Evolutionary conservation across 2,329 filamentous ascomycete genomes (phyloP), one percentile per base, ranked within the genome.

Genomic region (Hypoxylon sp.): DNA sequence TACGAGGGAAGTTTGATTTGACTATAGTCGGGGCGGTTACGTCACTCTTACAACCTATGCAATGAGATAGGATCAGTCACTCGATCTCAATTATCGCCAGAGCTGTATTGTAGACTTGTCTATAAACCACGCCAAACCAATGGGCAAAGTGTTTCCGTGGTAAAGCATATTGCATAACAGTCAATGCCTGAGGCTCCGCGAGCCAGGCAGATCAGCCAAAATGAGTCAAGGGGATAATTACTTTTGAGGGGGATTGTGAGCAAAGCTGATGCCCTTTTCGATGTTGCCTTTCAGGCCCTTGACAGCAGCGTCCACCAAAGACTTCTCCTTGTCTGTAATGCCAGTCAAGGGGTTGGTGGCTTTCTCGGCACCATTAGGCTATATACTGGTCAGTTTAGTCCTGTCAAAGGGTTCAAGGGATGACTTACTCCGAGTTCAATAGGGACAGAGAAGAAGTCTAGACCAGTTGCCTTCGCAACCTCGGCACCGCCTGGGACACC

Each of bases 361-460:
- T 84, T 96, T 96, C 84, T 96, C 91, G 61, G 87, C 93, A 81
- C 96, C 96, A 74, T 89, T 89, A 78, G 89, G 85, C 93, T 97
- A 73, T 73, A 61, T 45, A 46, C 63, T 21, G 50, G 68, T 73
- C 65, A 75, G 72, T 56, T 37, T 12, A 34, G 29, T 45, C 19
- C 41, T 29, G n/a, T 30, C 16, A 45, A 45, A 39, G 72, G 41
- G 16, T 34, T 56, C 65, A 45, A 27, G 30, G 34, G 39, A 61
- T 7, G 30, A n/a, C 92, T 84, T 91, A 96, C 94, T 77, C 96
- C 96, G 73, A 99, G 93, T 84, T 97, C 93, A 73, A 98, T 88
- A 67, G 94, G 95, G 59, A 96, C 93, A 63, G 96, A 97, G 88
- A 99, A 99, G 87, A 92, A 99, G 61, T 99, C 94, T 70, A 87